Conservation (phyloP, 139 green algal genomes). For the Chlamydomonas sp. region DNA sequence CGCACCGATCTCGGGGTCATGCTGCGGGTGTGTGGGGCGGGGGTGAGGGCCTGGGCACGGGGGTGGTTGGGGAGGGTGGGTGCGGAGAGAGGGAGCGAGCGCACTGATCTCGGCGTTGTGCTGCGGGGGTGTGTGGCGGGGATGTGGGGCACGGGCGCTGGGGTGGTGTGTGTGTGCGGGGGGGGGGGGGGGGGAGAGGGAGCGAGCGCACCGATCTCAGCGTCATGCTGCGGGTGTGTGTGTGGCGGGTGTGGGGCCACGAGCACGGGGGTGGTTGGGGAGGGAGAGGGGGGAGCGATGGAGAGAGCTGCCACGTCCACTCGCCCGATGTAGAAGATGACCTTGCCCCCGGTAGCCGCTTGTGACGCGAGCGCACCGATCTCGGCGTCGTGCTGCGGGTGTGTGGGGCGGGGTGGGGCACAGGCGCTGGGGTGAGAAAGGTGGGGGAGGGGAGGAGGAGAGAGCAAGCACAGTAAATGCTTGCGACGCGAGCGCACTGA, state of each 20-base stretch:
- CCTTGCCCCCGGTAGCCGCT: conserved; percentile 57
- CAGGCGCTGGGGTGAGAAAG: background rate
- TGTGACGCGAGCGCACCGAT: conserved; percentile 53
- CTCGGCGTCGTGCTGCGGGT: conserved; percentile 74
- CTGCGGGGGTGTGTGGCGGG: too few relatives aligned
- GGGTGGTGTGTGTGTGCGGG: background rate
- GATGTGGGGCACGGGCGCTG: background rate
- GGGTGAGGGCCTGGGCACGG: background rate
- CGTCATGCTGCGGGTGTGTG: background rate
- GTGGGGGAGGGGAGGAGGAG: conserved; percentile 23
- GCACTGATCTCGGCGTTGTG: too few relatives aligned
- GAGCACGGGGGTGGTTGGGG: background rate
- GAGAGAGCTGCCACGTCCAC: conserved; percentile 71
- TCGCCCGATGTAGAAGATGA: conserved; percentile 83
- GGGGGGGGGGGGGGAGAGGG: too few relatives aligned
- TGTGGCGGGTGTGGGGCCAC: background rate
- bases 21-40: too few relatives aligned
- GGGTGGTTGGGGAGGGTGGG: too few relatives aligned
- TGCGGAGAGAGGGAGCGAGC: too few relatives aligned
- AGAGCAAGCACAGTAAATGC: conserved; percentile 49
- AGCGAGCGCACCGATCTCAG: too few relatives aligned
- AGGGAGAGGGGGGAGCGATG: conserved; percentile 5
- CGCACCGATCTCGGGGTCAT: too few relatives aligned
- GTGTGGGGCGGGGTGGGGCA: background rate
- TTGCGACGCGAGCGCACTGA: conserved; percentile 79